Conservation (phyloP, 2,329 filamentous ascomycete genomes). For the Aspergillus terreus region DNA sequence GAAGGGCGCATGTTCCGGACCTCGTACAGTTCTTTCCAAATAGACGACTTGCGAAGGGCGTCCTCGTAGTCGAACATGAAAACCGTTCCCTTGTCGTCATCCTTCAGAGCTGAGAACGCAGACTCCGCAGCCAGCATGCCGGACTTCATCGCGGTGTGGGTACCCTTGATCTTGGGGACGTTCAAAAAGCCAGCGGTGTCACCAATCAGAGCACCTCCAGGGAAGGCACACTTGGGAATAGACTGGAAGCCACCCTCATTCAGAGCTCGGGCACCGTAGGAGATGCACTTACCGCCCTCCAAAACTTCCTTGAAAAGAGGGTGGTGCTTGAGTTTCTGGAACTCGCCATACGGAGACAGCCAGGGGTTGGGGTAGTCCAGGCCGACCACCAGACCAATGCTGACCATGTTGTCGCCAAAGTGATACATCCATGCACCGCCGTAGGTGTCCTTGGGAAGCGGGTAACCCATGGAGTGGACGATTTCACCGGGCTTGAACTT, state of each 20-base stretch:
- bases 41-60: conserved; percentile 74
- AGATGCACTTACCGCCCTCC: conserved; percentile 97
- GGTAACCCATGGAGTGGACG: conserved; percentile 89
- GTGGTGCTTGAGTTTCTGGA: conserved; percentile 98
- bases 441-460: conserved; percentile 82
- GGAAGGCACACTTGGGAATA: conserved; percentile 94
- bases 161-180: conserved; percentile 97
- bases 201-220: conserved; percentile 89
- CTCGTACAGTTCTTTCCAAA: conserved; percentile 92
- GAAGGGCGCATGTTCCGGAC: conserved; percentile 97
- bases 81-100: conserved; percentile 61
- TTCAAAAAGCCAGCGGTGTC: conserved; percentile 97
- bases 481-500: conserved; percentile 87
- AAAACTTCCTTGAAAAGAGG: conserved; percentile 81
- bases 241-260: conserved; percentile 97
- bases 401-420: conserved; percentile 95
- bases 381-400: conserved; percentile 83
- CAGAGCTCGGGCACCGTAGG: conserved; percentile 86
- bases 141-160: conserved; percentile 95
- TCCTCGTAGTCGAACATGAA: conserved; percentile 97
- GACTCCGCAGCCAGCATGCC: conserved; percentile 96
- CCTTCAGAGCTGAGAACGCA: conserved; percentile 70
- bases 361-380: conserved; percentile 96
- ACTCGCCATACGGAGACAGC: conserved; percentile 91
- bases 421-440: conserved; percentile 99